Percentiles rank a stretch among this genome's conserved stretches.
phyloP scores from a whole-genome alignment of 2,329 filamentous ascomycete genomes.

The Diplodia seriata region DNA sequence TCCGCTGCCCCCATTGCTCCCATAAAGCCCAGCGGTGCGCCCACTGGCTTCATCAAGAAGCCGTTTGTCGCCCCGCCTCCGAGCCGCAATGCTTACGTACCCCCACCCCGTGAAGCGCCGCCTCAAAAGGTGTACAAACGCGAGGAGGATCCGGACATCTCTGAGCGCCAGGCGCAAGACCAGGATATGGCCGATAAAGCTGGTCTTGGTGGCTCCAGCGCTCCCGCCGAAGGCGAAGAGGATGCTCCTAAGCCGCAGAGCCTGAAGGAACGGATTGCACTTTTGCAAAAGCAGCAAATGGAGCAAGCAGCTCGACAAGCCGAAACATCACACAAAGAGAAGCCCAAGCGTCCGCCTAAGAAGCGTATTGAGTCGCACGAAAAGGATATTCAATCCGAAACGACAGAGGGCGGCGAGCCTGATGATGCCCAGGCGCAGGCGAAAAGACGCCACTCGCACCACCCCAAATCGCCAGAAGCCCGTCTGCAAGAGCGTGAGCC shows the following conservation, averaged over 20 bases:
- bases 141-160: conserved; percentile 78
- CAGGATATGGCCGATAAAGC: conserved; percentile 71
- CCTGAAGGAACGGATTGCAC: conserved; percentile 91
- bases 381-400: conserved; percentile 39
- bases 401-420: conserved; percentile 42
- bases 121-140: conserved; percentile 80
- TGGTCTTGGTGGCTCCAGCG: conserved; percentile 60
- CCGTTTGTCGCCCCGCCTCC: conserved; percentile 95
- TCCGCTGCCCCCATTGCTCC: conserved; percentile 86
- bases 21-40: conserved; percentile 77
- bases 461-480: conserved; percentile 50
- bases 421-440: conserved; percentile 49
- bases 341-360: conserved; percentile 75
- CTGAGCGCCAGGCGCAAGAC: conserved; percentile 69
- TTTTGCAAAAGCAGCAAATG: conserved; percentile 90
- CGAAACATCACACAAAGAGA: conserved; percentile 80
- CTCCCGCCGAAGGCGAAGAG: conserved; percentile 65
- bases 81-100: conserved; percentile 88
- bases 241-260: conserved; percentile 91
- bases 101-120: conserved; percentile 73
- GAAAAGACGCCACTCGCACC: conserved; percentile 46
- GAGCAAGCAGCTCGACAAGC: conserved; percentile 86
- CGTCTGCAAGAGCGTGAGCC: conserved; percentile 58
- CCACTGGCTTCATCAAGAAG: conserved; percentile 86
- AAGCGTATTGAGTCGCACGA: conserved; percentile 65